Percentiles rank a stretch among this genome's conserved stretches.
Evolutionary conservation across 225 moss, liverwort and hornwort genomes (phyloP).

Genomic region (Bryum argenteum): DNA sequence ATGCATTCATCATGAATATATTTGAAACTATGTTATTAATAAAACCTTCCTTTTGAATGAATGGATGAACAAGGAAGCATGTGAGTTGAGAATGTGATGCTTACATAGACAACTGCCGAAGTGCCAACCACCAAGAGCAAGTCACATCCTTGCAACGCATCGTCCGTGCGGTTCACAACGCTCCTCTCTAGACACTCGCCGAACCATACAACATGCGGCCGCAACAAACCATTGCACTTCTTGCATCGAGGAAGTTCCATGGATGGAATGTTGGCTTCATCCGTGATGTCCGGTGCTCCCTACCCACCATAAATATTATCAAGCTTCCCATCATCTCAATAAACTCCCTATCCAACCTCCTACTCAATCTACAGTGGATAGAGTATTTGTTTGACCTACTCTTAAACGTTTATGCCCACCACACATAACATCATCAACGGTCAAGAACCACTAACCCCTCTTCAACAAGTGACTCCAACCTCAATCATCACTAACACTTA

Average conservation of each 20-base stretch:
- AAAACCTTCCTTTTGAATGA: too few relatives aligned
- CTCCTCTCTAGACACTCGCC: conserved; percentile 62
- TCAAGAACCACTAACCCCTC: too few relatives aligned
- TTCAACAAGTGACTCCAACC: too few relatives aligned
- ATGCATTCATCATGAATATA: too few relatives aligned
- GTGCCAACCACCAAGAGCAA: conserved; percentile 88
- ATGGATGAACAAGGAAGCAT: too few relatives aligned
- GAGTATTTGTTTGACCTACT: too few relatives aligned
- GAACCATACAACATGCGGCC: conserved; percentile 96
- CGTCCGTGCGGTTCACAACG: conserved; percentile 48
- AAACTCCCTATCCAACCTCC: too few relatives aligned
- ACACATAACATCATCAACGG: too few relatives aligned
- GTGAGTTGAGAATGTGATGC: background rate
- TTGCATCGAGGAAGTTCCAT: conserved; percentile 80
- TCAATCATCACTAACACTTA: too few relatives aligned
- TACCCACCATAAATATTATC: conserved; percentile 34
- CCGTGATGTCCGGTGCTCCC: conserved; percentile 69
- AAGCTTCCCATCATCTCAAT: background rate
- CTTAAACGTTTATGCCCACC: too few relatives aligned
- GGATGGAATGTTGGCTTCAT: conserved; percentile 70
- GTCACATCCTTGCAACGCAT: conserved; percentile 71
- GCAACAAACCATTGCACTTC: conserved; percentile 78
- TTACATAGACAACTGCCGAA: conserved; percentile 85
- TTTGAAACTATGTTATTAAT: too few relatives aligned
- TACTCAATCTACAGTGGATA: too few relatives aligned